A percentile compares a stretch with the other conserved stretches of the same genome.
phyloP scores from a whole-genome alignment of 2,329 filamentous ascomycete genomes.

The Colletotrichum sansevieriae region DNA sequence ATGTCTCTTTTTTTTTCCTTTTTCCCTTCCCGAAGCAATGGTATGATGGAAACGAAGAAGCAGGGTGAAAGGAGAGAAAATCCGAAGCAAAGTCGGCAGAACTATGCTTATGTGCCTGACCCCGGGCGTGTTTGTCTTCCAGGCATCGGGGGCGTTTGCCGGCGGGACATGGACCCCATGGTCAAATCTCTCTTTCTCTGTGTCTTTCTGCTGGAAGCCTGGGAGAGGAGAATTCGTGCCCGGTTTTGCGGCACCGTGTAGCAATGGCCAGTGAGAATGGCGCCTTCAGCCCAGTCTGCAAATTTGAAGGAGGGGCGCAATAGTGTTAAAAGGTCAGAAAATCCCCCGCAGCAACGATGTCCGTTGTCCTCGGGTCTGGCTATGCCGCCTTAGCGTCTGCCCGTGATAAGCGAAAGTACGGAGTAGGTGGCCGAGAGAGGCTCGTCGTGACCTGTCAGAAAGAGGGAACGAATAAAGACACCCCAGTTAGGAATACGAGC shows the following conservation, averaged over 20 bases:
- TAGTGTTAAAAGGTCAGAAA: neutral
- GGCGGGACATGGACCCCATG: neutral
- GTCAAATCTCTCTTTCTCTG: neutral
- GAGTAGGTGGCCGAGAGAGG: neutral
- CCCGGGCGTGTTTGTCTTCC: neutral
- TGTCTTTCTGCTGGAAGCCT: too few species aligned
- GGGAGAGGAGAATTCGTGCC: neutral
- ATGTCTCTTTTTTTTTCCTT: too few species aligned
- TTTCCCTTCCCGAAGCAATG: too few species aligned
- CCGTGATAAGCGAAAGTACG: neutral
- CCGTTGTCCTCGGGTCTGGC: neutral
- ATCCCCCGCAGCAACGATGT: neutral
- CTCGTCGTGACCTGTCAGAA: too few species aligned
- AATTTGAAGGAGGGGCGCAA: neutral
- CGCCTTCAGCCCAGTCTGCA: neutral
- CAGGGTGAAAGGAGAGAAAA: too few species aligned
- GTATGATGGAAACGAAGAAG: too few species aligned
- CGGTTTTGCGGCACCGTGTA: conserved; percentile 10
- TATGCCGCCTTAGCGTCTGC: conserved; percentile 5
- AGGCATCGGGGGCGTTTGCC: conserved; percentile 15
- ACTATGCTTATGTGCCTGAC: conserved; percentile 6
- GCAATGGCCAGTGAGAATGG: neutral
- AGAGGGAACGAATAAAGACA: too few species aligned
- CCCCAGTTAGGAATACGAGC: conserved; percentile 27
- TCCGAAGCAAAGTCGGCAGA: too few species aligned